Evolutionary conservation across 495 filamentous ascomycete species (phyloP).

Genomic region (Trichoderma reesei): DNA sequence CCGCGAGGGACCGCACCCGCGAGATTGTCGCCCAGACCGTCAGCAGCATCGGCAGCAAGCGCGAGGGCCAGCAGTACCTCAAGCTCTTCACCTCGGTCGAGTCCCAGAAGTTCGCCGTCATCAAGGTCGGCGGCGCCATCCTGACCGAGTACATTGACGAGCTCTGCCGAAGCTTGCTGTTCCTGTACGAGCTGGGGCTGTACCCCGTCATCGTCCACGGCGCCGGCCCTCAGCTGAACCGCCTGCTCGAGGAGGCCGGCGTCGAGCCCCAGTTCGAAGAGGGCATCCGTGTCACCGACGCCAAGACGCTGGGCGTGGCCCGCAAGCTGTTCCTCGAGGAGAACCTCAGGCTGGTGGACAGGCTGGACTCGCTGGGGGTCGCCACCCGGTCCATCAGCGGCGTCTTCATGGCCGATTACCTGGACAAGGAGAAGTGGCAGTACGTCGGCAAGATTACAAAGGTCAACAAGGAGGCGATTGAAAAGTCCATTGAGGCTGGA

Average conservation of each 20-base stretch:
- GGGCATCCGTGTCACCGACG: conserved; percentile 91
- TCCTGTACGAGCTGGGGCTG: conserved; percentile 91
- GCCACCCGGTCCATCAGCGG: conserved; percentile 85
- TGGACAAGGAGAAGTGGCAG: conserved; percentile 91
- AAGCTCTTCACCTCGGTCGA: conserved; percentile 96
- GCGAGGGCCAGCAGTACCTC: conserved; percentile 96
- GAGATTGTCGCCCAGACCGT: conserved; percentile 88
- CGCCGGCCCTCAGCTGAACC: conserved; percentile 93
- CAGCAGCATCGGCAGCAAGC: conserved; percentile 92
- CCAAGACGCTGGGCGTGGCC: conserved; percentile 85
- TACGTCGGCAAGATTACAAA: conserved; percentile 91
- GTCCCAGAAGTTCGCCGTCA: conserved; percentile 95
- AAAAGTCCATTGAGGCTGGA: conserved; percentile 83
- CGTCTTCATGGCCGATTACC: conserved; percentile 89
- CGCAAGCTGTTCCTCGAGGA: conserved; percentile 89
- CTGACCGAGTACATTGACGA: conserved; percentile 77
- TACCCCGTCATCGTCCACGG: conserved; percentile 96
- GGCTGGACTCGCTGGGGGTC: conserved; percentile 83
- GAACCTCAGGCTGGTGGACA: conserved; percentile 90
- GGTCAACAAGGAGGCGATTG: conserved; percentile 84
- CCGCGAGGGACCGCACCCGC: conserved; percentile 48
- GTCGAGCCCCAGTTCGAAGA: conserved; percentile 96
- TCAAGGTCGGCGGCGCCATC: conserved; percentile 97
- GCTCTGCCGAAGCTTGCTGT: conserved; percentile 76
- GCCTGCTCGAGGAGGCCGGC: conserved; percentile 79